Percentiles rank a stretch among this genome's conserved stretches.
These are phyloP conservation scores for Solanum hybrid DNA, from an alignment of 305 asterid species.

Conservation along the genomic window DNA sequence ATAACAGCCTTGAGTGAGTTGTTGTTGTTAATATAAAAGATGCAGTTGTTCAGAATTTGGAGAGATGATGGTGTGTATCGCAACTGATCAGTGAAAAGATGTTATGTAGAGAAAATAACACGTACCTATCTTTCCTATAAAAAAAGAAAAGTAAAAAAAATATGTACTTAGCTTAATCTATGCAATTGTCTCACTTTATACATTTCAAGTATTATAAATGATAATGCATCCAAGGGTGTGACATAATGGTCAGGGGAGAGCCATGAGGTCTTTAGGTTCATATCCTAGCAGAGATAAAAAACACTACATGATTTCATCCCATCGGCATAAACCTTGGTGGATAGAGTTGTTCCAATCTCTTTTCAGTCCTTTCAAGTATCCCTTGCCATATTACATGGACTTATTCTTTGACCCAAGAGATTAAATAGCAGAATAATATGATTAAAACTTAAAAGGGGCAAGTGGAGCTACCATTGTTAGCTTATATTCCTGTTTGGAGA, in stretches of 20 bases:
- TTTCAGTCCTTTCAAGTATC: neutral
- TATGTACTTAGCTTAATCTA: neutral
- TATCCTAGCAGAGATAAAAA: neutral
- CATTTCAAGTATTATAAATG: neutral
- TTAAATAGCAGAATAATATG: neutral
- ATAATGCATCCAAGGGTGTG: neutral
- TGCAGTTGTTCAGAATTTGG: neutral
- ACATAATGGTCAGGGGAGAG: neutral
- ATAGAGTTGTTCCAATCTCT: neutral
- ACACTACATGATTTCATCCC: neutral
- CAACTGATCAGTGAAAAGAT: neutral
- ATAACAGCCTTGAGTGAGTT: neutral
- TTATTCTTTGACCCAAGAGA: neutral
- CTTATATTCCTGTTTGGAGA: neutral
- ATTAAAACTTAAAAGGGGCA: neutral
- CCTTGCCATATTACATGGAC: neutral
- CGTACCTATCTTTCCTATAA: neutral
- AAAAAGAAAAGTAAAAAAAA: neutral
- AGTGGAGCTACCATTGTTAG: neutral
- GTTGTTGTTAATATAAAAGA: neutral
- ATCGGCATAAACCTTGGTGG: neutral
- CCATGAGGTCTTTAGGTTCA: neutral
- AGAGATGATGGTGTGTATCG: neutral
- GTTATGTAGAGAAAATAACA: neutral
- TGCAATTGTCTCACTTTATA: neutral